Evolutionary conservation across 495 filamentous ascomycete species (phyloP).

Genomic region (Penicillium nucicola): DNA sequence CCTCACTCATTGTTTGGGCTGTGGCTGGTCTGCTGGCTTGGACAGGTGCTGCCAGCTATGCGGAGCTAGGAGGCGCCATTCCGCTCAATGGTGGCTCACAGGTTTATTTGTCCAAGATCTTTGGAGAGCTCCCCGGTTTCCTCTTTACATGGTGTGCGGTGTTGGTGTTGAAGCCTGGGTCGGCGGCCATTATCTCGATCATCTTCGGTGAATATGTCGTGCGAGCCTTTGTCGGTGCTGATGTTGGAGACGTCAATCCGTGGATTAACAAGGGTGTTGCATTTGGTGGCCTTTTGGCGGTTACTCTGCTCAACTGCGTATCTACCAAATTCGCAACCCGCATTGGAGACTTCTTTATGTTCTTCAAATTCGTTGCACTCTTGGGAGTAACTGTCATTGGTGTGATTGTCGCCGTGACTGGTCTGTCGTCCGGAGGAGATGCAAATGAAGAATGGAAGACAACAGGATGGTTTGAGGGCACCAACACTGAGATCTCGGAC

Average conservation of each 20-base stretch:
- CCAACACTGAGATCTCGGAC: slow-evolving; percentile 69
- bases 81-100: slow-evolving; percentile 93
- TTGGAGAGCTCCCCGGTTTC: slow-evolving; percentile 88
- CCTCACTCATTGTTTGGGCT: slow-evolving; percentile 83
- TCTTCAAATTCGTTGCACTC: slow-evolving; percentile 90
- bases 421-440: slow-evolving; percentile 68
- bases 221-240: slow-evolving; percentile 76
- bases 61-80: slow-evolving; percentile 92
- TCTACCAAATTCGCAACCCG: slow-evolving; percentile 84
- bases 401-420: slow-evolving; percentile 85
- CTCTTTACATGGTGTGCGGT: slow-evolving; percentile 96
- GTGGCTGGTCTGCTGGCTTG: slow-evolving; percentile 89
- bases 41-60: slow-evolving; percentile 96
- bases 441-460: slow-evolving; percentile 87
- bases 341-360: slow-evolving; percentile 88
- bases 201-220: slow-evolving; percentile 98
- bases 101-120: slow-evolving; percentile 91
- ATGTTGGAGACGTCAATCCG: slow-evolving; percentile 67
- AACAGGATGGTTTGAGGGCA: slow-evolving; percentile 84
- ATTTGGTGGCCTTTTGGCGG: slow-evolving; percentile 65
- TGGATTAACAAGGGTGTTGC: slow-evolving; percentile 94
- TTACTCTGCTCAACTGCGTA: slow-evolving; percentile 84
- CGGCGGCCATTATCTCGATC: slow-evolving; percentile 90
- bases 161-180: slow-evolving; percentile 88
- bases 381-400: slow-evolving; percentile 84